Base-by-base conservation (phyloP, 192 early-diverging fungal species). In the Dimargaris xerosporica region DNA sequence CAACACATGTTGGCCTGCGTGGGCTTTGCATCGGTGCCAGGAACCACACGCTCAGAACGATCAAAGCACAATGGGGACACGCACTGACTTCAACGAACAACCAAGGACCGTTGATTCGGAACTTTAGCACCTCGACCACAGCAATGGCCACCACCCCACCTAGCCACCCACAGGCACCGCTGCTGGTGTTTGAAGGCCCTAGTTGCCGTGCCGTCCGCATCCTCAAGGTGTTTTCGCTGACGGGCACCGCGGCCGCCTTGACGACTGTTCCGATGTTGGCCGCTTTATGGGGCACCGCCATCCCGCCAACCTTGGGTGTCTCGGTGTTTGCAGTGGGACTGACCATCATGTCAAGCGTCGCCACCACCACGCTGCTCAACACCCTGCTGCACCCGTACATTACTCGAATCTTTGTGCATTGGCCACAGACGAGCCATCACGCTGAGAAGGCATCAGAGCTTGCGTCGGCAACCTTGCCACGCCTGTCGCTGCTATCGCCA, bases 321-420 rank as follows among this genome's bases (percentile, higher is more conserved):
- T 19, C 29, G 10, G 29, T 39, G 5, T 59, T 59, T 39, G 29
- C 41, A 16, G 31, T 59, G 23, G 56, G 56, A 1, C 41, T 59
- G 31, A 59, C 56, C 56, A 34, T 34, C 10, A 4, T 59, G 31
- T 59, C 56, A 16, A 59, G 56, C 56, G 31, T 59, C 19, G 41
- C 31, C 41, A 59, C 41, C 41, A 59, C 56, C 30, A 23, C 16
- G 19, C 41, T 59, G 30, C 41, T 59, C 7, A 29, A 34, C 4
- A 39, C 41, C 23, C 13, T 59, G 9, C 56, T 59, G 23, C 11
- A 41, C 15, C 56, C 56, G 31, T 59, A 59, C 31, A 29, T 59
- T 29, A n/a, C 56, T 6, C 56, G 56, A 19, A 59, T 59, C 56
- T 59, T 59, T 59, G 56, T 59, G 1, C 56, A 59, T 16, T 23